Evolutionary conservation across 306 rosid genomes (phyloP).

Genomic region (Geum urbanum): DNA sequence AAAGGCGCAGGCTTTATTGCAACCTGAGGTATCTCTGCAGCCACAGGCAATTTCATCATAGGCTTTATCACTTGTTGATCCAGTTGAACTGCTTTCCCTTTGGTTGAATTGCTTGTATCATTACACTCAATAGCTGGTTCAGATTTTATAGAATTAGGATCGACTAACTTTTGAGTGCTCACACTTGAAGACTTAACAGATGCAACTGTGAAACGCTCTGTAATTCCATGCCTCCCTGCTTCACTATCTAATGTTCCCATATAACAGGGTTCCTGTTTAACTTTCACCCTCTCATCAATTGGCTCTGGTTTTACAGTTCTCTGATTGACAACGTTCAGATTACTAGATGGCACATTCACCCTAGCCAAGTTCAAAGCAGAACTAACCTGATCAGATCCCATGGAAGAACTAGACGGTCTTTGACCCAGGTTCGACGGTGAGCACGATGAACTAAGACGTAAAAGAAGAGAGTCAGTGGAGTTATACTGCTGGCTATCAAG

Average conservation of each 20-base stretch:
- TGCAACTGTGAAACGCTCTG: slow-evolving; percentile 32
- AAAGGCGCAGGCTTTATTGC: background rate
- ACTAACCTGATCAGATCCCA: slow-evolving; percentile 29
- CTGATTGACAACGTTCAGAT: slow-evolving; percentile 31
- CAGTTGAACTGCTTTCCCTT: slow-evolving; percentile 29
- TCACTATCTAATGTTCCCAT: slow-evolving; percentile 32
- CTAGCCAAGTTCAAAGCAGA: slow-evolving; percentile 26
- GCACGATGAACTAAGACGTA: slow-evolving; percentile 34
- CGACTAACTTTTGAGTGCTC: slow-evolving; percentile 31
- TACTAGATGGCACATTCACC: slow-evolving; percentile 24
- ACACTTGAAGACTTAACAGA: slow-evolving; percentile 26
- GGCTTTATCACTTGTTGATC: slow-evolving; percentile 30
- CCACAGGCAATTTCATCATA: slow-evolving; percentile 10
- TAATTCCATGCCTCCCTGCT: slow-evolving; percentile 37
- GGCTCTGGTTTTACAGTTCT: slow-evolving; percentile 72
- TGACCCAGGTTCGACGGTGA: slow-evolving; percentile 16
- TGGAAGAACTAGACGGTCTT: slow-evolving; percentile 40
- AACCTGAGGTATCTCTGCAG: slow-evolving; percentile 20
- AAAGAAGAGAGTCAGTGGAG: slow-evolving; percentile 29
- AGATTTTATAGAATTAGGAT: slow-evolving; percentile 39
- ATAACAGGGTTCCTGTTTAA: slow-evolving; percentile 30
- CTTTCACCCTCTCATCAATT: slow-evolving; percentile 46
- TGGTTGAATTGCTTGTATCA: slow-evolving; percentile 31
- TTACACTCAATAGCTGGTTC: slow-evolving; percentile 39
- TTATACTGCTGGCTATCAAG: slow-evolving; percentile 24